A percentile compares a stretch with the other conserved stretches of the same genome.
Conservation (phyloP, 139 green algal genomes). For the Coelastrella sp. region DNA sequence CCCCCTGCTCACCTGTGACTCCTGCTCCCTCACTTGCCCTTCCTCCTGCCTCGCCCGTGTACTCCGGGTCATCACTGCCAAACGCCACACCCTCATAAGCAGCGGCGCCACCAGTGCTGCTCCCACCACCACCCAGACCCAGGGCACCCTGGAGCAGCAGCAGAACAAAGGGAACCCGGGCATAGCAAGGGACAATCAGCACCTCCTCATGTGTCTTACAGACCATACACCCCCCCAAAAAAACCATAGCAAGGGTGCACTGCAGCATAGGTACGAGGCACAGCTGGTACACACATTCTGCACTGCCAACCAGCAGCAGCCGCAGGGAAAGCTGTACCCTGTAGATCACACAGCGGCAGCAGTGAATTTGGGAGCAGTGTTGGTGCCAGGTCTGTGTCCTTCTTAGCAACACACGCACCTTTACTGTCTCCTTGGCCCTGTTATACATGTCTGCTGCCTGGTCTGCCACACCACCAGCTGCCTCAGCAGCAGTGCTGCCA, state of each 20-base stretch:
- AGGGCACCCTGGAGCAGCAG: neutral
- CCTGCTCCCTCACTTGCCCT: neutral
- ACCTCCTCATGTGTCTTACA: neutral
- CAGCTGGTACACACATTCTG: too few relatives aligned
- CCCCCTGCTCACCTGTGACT: neutral
- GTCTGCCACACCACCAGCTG: neutral
- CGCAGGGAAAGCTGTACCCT: too few relatives aligned
- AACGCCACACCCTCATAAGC: slow-evolving; percentile 41
- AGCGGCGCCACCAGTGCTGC: neutral
- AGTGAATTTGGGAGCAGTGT: too few relatives aligned
- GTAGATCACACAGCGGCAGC: too few relatives aligned
- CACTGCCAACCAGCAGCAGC: too few relatives aligned
- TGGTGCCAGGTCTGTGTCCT: too few relatives aligned
- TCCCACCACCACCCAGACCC: neutral
- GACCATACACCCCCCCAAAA: neutral
- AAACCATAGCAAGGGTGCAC: too few relatives aligned
- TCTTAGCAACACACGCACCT: neutral
- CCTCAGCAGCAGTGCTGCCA: slow-evolving; percentile 10
- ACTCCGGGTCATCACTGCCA: slow-evolving; percentile 24
- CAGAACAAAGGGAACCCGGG: neutral
- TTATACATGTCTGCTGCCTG: neutral
- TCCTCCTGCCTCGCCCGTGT: neutral
- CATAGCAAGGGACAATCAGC: neutral
- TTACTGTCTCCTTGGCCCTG: slow-evolving; percentile 19
- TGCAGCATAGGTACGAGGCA: too few relatives aligned